Base-by-base conservation (phyloP, 805 yeast genomes). In the Candida boleticola region DNA sequence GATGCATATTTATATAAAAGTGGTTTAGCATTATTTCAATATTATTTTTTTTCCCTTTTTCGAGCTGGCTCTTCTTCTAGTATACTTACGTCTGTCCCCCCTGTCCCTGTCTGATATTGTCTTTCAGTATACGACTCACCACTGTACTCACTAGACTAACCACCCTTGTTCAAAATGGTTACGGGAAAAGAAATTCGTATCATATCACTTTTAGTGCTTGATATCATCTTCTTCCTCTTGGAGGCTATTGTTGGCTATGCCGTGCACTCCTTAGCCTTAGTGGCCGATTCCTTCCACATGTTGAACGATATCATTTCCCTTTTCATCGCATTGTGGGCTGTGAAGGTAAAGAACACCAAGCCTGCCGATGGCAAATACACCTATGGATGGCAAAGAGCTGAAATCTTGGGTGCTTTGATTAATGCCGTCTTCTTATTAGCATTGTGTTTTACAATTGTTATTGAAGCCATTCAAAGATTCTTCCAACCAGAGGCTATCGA, bases 241-340 rank as follows among this genome's bases (percentile, higher is more conserved):
- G 99, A 92, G 61, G 82, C 89, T 40, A 79, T 81, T 41, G 78
- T 88, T 29, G 96, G 96, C 16, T 93, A 90, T 62, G 77, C 92
- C 20, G 96, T 92, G 21, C 95, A 93, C 61, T 92, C 98, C 1
- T 74, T 92, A 55, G 98, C 99, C 0, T 76, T 92, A 41, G 83
- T 92, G 42, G 99, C 98, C 1, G 99, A 92, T 61, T 85, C 98
- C 1, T 93, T 92, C 76, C 99, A 92, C 63, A 93, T 93, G 98
- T 73, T 92, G 50, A 92, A 93, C 66, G 99, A 92, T 65, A 87
- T 92, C 42, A 81, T 92, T 45, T 89, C 97, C 1, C 71, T 92
- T 27, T 49, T 90, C 16, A 89, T 92, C 39, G 99, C 99, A 0
- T 69, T 90, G 25, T 92, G 97, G 97, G 99, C 99, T 0, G 98